These are phyloP conservation scores for Kokia cookei DNA, from an alignment of 441 rosid genomes.

Conservation along the genomic window DNA sequence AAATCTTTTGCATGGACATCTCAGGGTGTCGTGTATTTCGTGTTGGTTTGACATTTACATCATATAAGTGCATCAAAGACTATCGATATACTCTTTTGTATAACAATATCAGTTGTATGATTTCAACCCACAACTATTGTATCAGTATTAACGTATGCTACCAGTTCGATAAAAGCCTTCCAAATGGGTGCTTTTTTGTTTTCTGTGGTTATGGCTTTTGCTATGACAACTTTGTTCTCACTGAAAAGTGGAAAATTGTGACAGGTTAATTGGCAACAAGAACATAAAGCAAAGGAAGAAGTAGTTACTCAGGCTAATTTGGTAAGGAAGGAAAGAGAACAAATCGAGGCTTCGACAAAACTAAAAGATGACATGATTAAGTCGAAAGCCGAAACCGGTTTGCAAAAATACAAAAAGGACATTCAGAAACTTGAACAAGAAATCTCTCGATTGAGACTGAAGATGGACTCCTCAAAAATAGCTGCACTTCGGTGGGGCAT, in stretches of 20 bases:
- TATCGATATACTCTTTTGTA: not conserved
- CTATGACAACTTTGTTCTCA: not conserved
- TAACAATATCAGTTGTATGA: not conserved
- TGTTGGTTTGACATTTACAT: not conserved
- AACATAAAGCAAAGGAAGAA: not conserved
- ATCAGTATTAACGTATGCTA: not conserved
- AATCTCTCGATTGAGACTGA: slow-evolving; percentile 69
- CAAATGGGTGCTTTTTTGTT: not conserved
- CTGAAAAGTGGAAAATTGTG: not conserved
- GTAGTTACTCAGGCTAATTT: not conserved
- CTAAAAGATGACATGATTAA: slow-evolving; percentile 22
- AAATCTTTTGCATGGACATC: not conserved
- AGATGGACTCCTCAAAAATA: slow-evolving; percentile 65
- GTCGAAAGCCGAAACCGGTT: slow-evolving; percentile 56
- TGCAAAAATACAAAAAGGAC: slow-evolving; percentile 55
- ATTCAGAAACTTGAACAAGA: slow-evolving; percentile 72
- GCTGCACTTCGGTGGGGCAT: slow-evolving; percentile 80
- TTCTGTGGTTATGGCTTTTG: not conserved
- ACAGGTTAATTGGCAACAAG: not conserved
- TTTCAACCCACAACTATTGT: not conserved
- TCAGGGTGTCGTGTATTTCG: not conserved
- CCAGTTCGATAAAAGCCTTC: not conserved
- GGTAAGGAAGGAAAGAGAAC: not conserved
- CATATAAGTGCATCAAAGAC: not conserved
- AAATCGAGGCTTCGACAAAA: not conserved